Evolutionary conservation across 495 filamentous ascomycete genomes (phyloP), one percentile per base, ranked within the genome.

Genomic region (Usnea hakonensis): DNA sequence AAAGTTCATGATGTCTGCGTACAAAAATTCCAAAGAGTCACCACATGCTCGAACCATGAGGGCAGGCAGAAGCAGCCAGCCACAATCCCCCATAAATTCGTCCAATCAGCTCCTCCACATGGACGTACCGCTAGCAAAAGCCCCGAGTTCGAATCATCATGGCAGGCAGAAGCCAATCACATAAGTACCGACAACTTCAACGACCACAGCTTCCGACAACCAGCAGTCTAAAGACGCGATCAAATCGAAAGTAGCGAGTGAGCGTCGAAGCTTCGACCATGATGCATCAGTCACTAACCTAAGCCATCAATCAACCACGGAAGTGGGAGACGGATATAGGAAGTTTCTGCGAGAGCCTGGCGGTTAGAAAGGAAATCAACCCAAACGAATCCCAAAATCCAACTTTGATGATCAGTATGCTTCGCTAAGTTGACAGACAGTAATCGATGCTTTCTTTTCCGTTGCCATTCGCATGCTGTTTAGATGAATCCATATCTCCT

Each of bases 381-480:
- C 40, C 30, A 23, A 43, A 57, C 3, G 2, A 28, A 28, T 5
- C 23, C 41, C 41, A 13, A 50, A 60, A 41, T 41, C 57, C 57
- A 36, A 8, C 43, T 43, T 57, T 60, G 33, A 44, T 59, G 57
- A 60, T 33, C 57, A 19, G 57, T 60, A 60, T 60, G 57, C 44
- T 60, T 50, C 57, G 57, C 57, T 60, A 60, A 60, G 13, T 6
- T 30, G 38, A 36, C 41, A 33, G n/a, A n/a, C n/a, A 46, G 35
- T 23, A 48, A 60, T 32, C 35, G 37, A 57, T 19, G 55, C 5
- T 17, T 32, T 32, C 2, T 32, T 52, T n/a, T 52, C 37, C 40
- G 55, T 43, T 30, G 28, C 19, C 8, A n/a, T 43, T 37, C 37
- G 54, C 54, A 37, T 36, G 55, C 55, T 38, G 55, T 57, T 30